Evolutionary conservation across 2,329 filamentous ascomycete genomes (phyloP), one percentile per base, ranked within the genome.

Genomic region (Talaromyces marneffei): DNA sequence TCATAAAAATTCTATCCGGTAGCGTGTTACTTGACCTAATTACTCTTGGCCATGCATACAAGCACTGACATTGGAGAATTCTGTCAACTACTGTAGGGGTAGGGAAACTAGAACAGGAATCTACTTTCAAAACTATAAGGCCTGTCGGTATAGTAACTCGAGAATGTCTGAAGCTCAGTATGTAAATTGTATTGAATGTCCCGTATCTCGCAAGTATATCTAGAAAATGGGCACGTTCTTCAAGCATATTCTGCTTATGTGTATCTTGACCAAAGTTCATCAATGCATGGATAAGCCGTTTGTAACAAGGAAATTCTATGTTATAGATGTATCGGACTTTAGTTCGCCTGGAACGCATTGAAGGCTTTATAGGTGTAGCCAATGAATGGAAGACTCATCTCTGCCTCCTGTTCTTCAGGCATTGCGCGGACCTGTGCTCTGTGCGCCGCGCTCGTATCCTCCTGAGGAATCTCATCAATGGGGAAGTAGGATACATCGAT

Each of bases 321-420:
- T 42, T 44, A 59, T 53, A 59, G 23, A 52, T 29, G 18, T 35
- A 29, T 31, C 57, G 25, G 18, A 44, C 3, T 65, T 66, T 72
- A 78, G 56, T 65, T 77, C 53, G 63, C 70, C 66, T 79, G 77
- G 78, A 87, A 87, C 61, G 83, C 86, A 75, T 87, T 87, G 77
- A 99, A 99, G 64, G 94, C 90, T 85, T 97, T 99, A 82, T 97
- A 99, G 8, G 94, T 96, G 77, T 96, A 96, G 37, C 91, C 91
- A 69, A 96, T 94, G 75, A 96, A 99, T 2, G 94, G 94, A 78
- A 99, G 79, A 78, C 90, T 96, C 86, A 97, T 92, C 78, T 96
- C 93, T 3, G 92, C 91, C 65, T 91, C 88, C 74, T 96, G 90
- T 68, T 93, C 90, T 9, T 83, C 80, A 57, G 86, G 85, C 69